These are phyloP conservation scores for Moelleriella libera DNA, from an alignment of 2,329 filamentous ascomycete genomes.

Conservation along the genomic window DNA sequence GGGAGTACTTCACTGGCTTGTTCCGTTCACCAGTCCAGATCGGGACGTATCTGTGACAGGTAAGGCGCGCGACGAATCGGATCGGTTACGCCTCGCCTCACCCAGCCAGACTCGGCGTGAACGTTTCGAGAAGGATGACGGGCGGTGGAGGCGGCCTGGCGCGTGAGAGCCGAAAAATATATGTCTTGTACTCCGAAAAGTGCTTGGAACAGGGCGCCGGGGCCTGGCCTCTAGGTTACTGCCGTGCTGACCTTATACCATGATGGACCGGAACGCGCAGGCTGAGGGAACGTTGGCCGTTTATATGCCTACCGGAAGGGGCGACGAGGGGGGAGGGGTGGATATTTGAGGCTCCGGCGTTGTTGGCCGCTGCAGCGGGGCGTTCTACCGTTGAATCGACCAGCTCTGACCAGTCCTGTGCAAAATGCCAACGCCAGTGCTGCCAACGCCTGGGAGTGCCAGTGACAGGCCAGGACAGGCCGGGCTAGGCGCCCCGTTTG, in stretches of 20 bases:
- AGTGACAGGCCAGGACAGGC: neutral
- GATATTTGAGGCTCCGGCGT: neutral
- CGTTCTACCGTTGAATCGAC: neutral
- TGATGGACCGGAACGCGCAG: neutral
- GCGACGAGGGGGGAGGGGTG: neutral
- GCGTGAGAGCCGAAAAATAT: too few relatives aligned
- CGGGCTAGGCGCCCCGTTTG: neutral
- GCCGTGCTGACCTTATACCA: neutral
- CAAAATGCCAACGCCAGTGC: neutral
- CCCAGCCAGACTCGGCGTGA: too few relatives aligned
- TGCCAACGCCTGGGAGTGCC: neutral
- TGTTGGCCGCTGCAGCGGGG: neutral
- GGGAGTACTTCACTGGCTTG: too few relatives aligned
- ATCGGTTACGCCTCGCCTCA: too few relatives aligned
- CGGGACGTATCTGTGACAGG: too few relatives aligned
- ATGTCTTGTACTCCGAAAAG: too few relatives aligned
- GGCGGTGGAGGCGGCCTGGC: too few relatives aligned
- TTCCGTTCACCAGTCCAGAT: too few relatives aligned
- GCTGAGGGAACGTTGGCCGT: slow-evolving; percentile 27
- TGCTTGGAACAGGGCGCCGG: too few relatives aligned
- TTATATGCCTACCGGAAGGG: slow-evolving; percentile 27
- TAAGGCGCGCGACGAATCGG: too few relatives aligned
- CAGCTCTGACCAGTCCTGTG: neutral
- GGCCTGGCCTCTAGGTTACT: too few relatives aligned
- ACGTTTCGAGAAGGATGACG: too few relatives aligned